Base-by-base conservation (phyloP, 495 filamentous ascomycete species). In the Xanthoparmelia taractica region DNA sequence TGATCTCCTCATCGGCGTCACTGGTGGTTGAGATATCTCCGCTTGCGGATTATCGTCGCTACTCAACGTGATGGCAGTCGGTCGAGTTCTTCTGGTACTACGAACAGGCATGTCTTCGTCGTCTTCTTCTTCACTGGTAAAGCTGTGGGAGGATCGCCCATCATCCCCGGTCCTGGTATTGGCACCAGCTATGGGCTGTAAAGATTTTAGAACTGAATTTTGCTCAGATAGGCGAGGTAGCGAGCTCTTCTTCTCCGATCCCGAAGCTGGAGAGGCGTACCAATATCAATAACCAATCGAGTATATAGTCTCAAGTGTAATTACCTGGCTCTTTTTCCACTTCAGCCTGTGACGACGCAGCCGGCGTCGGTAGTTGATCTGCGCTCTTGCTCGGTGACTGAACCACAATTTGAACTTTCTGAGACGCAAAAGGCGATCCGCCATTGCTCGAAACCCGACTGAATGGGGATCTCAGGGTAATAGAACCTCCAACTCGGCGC, bases 281-380 rank as follows among this genome's bases (percentile, higher is more conserved):
- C 43, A 43, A 48, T 48, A 0, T 52, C 48, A 52, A n/a, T 29
- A 17, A 1, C 48, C 2, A 10, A 31, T 17, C 5, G 5, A 50
- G 11, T 18, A 11, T 8, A 23, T 25, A 27, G 29, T 34, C 23
- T 4, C 25, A 34, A 23, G 0, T 36, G 17, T 33, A 36, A 27
- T 55, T 60, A 48, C 47, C 29, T 54, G 2, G 57, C 31, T 43
- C 48, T n/a, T 52, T 45, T 13, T 34, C 27, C 13, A 40, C 17
- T 20, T 60, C 65, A 11, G 63, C 17, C 60, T 68, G 66, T 18
- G 63, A 65, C 5, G 66, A 68, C 18, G 66, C 40, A 47, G 64
- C 60, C 36, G 66, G 66, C 10, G 66, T 68, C n/a, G 63, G 63
- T 47, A 66, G 41, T 23, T 68, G 59, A 0, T 17, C 34, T 0